Evolutionary conservation across 352 stramenopile genomes (phyloP), one percentile per base, ranked within the genome.

Genomic region (Globisporangium cylindrosporum): DNA sequence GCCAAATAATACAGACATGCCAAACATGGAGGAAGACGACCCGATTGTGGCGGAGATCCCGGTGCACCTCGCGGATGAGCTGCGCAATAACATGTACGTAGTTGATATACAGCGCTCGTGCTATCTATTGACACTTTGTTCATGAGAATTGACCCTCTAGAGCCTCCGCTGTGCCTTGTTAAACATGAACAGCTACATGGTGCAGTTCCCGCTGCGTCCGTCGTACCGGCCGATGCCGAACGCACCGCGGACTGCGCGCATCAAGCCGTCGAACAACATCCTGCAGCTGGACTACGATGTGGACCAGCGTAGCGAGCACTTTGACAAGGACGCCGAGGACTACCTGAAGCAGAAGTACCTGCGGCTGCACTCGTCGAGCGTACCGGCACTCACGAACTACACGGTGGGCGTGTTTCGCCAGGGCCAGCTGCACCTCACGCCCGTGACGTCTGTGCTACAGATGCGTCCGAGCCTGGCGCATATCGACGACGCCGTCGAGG

Each of bases 11-110:
- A 49, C 18, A 51, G 15, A 51, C 43, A 51, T 12, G 7, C 24
- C n/a, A 25, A 63, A 34, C 24, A 70, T 79, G 53, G 73, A 84
- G 38, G 74, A 84, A 49, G 86, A 93, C 58, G 87, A 95, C 73
- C 87, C 87, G 48, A 75, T 95, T 36, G 84, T 95, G 68, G 83
- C 78, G 57, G 87, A 95, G 76, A 92, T 95, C 66, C 85, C 87
- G 46, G 85, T 95, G 71, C 87, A 95, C 71, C 81, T 95, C 41
- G 82, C 83, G 3, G 82, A 93, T 24, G 74, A 84, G 38, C 68
- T 92, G 64, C 79, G 83, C 60, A 67, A 77, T n/a, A 86, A 82
- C 74, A 77, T 92, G 81, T 94, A 78, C 48, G 79, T 79, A 27
- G 25, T 18, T 48, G 34, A 1, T 56, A 4, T 24, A 27, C 38